A percentile compares a stretch with the other conserved stretches of the same genome.
phyloP scores from a whole-genome alignment of 2,329 filamentous ascomycete genomes.

The Xylaria sp. region DNA sequence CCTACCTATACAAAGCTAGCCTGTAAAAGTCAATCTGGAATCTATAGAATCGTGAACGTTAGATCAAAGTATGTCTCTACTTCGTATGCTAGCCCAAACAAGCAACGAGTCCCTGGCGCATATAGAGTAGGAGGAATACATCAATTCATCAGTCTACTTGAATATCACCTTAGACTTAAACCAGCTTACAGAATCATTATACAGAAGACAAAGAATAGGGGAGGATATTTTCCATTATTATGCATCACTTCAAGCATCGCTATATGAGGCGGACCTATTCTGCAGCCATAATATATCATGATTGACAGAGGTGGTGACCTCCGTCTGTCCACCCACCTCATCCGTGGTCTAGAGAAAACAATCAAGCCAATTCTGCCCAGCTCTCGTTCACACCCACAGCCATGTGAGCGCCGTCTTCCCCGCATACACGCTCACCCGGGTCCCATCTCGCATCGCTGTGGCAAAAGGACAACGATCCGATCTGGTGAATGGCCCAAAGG shows the following conservation, averaged over 20 bases:
- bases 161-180: no score
- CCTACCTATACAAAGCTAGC: not conserved
- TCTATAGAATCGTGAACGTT: not conserved
- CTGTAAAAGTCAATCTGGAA: not conserved
- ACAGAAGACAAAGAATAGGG: not conserved
- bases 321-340: constrained; percentile 1
- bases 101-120: not conserved
- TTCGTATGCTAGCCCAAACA: not conserved
- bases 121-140: not conserved
- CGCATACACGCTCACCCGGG: constrained; percentile 9
- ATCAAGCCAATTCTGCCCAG: constrained; percentile 20
- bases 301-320: constrained; percentile 1
- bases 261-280: constrained; percentile 19
- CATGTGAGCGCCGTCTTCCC: constrained; percentile 10
- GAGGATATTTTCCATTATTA: constrained; percentile 28
- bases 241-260: constrained; percentile 15
- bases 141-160: not conserved
- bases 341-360: constrained; percentile 30
- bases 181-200: not conserved
- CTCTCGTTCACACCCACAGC: constrained; percentile 11
- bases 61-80: not conserved
- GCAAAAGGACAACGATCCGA: not conserved
- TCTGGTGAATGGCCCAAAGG: not conserved
- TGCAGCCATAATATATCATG: constrained; percentile 28
- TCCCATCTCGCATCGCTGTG: constrained; percentile 8